Evolutionary conservation across 2,329 filamentous ascomycete genomes (phyloP).

Genomic region (Pestalotiopsis sp.): DNA sequence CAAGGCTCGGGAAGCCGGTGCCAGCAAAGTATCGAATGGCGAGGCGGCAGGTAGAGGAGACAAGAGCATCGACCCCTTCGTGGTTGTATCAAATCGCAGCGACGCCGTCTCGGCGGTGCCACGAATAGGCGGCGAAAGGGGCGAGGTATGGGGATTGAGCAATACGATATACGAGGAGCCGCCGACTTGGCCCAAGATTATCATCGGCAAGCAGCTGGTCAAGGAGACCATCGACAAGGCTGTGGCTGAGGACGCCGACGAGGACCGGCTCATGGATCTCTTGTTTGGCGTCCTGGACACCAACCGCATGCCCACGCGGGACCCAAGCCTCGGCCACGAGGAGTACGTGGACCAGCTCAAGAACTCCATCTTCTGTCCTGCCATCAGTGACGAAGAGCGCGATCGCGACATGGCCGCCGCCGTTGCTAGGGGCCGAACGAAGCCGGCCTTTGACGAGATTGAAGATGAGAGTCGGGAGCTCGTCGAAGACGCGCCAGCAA

Average conservation of each 20-base stretch:
- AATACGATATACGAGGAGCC: conserved; percentile 61
- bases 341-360: conserved; percentile 57
- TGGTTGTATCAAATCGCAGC: conserved; percentile 65
- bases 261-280: conserved; percentile 51
- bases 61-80: conserved; percentile 49
- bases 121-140: conserved; percentile 55
- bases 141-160: conserved; percentile 61
- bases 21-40: background rate
- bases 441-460: conserved; percentile 38
- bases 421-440: conserved; percentile 38
- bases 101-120: conserved; percentile 57
- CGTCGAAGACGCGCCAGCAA: conserved; percentile 36
- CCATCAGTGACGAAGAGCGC: conserved; percentile 54
- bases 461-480: conserved; percentile 39
- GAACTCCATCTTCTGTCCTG: conserved; percentile 64
- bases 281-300: conserved; percentile 60
- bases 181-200: conserved; percentile 64
- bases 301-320: conserved; percentile 53
- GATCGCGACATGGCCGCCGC: conserved; percentile 45
- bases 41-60: conserved; percentile 8
- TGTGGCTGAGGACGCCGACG: conserved; percentile 35
- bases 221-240: conserved; percentile 44
- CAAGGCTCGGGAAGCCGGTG: conserved; percentile 28
- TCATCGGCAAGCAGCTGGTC: conserved; percentile 51
- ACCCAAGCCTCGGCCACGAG: conserved; percentile 49